A percentile compares a stretch with the other conserved stretches of the same genome.
These are phyloP conservation scores for Ceratobasidium sp. DNA, from an alignment of 1,284 basidiomycete genomes.

Conservation along the genomic window DNA sequence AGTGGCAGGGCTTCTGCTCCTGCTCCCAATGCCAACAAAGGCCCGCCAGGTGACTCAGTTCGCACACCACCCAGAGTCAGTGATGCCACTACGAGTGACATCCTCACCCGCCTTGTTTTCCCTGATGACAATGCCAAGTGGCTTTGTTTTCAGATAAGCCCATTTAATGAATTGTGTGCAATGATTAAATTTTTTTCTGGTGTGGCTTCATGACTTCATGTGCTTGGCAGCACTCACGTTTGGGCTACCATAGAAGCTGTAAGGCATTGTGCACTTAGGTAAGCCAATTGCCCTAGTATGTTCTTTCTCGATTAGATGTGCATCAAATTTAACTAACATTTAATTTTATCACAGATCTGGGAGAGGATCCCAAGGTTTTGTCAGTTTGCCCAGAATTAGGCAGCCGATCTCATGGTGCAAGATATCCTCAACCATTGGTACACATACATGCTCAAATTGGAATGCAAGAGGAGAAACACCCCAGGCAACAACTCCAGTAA, in stretches of 20 bases:
- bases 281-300: neutral
- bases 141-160: neutral
- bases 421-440: conserved; percentile 8
- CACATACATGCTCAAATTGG: neutral
- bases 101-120: neutral
- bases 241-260: neutral
- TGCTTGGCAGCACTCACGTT: neutral
- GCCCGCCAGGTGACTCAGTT: neutral
- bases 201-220: neutral
- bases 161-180: too few relatives aligned
- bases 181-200: neutral
- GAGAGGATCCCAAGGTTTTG: neutral
- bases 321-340: neutral
- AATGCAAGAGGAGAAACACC: too few relatives aligned
- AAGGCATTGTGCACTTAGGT: neutral
- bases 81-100: neutral
- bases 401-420: neutral
- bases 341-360: neutral
- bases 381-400: conserved; percentile 5
- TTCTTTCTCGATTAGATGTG: neutral
- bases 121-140: neutral
- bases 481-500: too few relatives aligned
- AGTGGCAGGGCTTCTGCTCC: too few relatives aligned
- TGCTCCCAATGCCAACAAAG: too few relatives aligned
- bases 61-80: neutral